A percentile compares a stretch with the other conserved stretches of the same genome.
Conservation (phyloP, 2,329 filamentous ascomycete genomes). For the Whalleya microplaca region DNA sequence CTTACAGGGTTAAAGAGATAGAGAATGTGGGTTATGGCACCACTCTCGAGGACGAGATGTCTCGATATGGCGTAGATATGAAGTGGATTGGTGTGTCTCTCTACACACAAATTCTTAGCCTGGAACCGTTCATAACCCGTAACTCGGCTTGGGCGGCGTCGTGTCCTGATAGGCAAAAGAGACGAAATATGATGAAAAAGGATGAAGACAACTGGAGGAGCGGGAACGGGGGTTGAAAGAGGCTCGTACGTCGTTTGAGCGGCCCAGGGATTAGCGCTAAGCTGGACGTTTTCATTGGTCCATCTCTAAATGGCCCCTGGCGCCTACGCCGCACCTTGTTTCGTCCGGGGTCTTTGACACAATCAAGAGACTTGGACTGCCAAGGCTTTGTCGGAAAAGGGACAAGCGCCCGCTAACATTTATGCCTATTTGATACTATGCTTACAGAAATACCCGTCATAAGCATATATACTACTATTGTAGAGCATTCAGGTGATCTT, state of each 20-base stretch:
- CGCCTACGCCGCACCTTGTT: constrained; percentile 41
- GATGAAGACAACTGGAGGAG: neutral
- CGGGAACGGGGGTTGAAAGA: constrained; percentile 6
- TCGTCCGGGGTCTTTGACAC: constrained; percentile 44
- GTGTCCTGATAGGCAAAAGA: neutral
- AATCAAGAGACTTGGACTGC: constrained; percentile 30
- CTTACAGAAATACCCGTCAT: too few relatives aligned
- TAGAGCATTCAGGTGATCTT: too few relatives aligned
- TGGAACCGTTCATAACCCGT: constrained; percentile 1
- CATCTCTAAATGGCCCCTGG: constrained; percentile 9
- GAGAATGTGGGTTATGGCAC: constrained; percentile 41
- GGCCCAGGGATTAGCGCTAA: constrained; percentile 14
- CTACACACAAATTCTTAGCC: constrained; percentile 5
- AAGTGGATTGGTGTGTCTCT: constrained; percentile 1
- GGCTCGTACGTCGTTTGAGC: constrained; percentile 23
- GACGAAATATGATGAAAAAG: neutral
- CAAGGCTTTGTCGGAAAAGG: constrained; percentile 14
- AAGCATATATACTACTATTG: too few relatives aligned
- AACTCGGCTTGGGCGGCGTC: neutral
- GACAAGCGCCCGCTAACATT: constrained; percentile 15
- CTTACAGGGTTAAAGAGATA: constrained; percentile 13
- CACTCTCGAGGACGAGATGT: constrained; percentile 28
- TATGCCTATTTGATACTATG: too few relatives aligned
- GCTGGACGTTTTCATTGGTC: constrained; percentile 10
- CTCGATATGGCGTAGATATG: constrained; percentile 14